Conservation (phyloP, 2,329 filamentous ascomycete species). For the Teratosphaeria viscida region DNA sequence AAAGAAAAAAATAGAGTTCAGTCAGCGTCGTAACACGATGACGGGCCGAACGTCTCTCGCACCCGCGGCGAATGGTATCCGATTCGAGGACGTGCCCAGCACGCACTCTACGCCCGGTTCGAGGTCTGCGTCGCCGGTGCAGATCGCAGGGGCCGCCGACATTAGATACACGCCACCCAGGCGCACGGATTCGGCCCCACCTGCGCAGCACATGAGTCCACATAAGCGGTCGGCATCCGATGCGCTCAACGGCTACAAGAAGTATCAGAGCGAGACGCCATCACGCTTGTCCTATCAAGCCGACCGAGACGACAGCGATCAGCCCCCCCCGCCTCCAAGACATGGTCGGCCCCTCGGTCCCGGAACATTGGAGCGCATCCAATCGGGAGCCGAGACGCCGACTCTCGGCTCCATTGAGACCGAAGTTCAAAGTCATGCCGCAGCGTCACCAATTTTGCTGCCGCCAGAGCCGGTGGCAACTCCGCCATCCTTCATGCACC, state of each 20-base stretch:
- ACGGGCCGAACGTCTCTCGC: constrained; percentile 23
- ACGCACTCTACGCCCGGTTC: constrained; percentile 36
- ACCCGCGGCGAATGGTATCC: constrained; percentile 23
- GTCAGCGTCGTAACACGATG: constrained; percentile 34
- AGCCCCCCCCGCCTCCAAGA: constrained; percentile 32
- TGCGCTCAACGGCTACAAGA: constrained; percentile 31
- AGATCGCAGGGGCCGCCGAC: constrained; percentile 15
- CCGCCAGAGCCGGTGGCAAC: constrained; percentile 64
- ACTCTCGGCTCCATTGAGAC: constrained; percentile 34
- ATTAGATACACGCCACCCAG: constrained; percentile 22
- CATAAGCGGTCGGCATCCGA: constrained; percentile 43
- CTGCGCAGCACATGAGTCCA: constrained; percentile 13
- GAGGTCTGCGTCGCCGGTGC: constrained; percentile 33
- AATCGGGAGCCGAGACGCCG: constrained; percentile 48
- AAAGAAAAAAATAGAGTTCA: no score
- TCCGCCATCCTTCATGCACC: constrained; percentile 72
- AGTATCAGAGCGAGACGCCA: constrained; percentile 29
- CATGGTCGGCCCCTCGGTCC: constrained; percentile 23
- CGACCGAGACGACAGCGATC: constrained; percentile 23
- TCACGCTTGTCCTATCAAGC: constrained; percentile 31
- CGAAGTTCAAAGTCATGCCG: constrained; percentile 36
- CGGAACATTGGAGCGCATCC: constrained; percentile 42
- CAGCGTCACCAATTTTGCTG: constrained; percentile 17
- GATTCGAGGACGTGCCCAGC: constrained; percentile 34
- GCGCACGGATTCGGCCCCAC: constrained; percentile 36